A percentile compares a stretch with the other conserved stretches of the same genome.
phyloP scores from a whole-genome alignment of 2,329 filamentous ascomycete species.

The Piedraia hortae region DNA sequence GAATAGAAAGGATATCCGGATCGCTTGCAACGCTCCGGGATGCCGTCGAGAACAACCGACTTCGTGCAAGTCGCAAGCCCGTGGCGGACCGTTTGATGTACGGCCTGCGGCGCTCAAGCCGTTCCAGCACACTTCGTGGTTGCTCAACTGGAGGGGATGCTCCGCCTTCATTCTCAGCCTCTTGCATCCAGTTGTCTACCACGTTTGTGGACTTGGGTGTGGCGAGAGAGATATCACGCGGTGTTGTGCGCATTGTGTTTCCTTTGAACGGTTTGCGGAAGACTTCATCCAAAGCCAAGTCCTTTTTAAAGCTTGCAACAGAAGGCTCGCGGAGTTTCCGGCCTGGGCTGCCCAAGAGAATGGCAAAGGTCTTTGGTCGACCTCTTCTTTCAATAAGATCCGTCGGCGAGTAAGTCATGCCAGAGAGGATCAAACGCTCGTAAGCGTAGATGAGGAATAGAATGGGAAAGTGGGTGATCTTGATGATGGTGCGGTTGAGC shows the following conservation, averaged over 20 bases:
- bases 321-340: slow-evolving; percentile 42
- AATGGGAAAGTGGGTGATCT: slow-evolving; percentile 67
- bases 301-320: slow-evolving; percentile 66
- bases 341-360: slow-evolving; percentile 39
- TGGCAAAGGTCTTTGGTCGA: slow-evolving; percentile 10
- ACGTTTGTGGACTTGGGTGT: slow-evolving; percentile 51
- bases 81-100: slow-evolving; percentile 20
- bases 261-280: slow-evolving; percentile 43
- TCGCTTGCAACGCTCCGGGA: slow-evolving; percentile 29
- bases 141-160: slow-evolving; percentile 32
- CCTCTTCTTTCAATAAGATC: slow-evolving; percentile 42
- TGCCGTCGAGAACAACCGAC: slow-evolving; percentile 22
- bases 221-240: slow-evolving; percentile 19
- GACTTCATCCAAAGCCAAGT: slow-evolving; percentile 70
- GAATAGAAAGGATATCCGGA: slow-evolving; percentile 18
- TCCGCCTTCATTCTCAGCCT: slow-evolving; percentile 26
- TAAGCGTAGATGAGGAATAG: slow-evolving; percentile 70
- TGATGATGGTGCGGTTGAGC: slow-evolving; percentile 75
- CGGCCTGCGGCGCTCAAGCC: slow-evolving; percentile 26
- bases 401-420: slow-evolving; percentile 51
- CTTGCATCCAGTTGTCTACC: slow-evolving; percentile 76
- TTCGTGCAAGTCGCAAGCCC: slow-evolving; percentile 6
- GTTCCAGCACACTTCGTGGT: slow-evolving; percentile 28
- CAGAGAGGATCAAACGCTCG: slow-evolving; percentile 51
- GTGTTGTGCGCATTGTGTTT: slow-evolving; percentile 29